phyloP scores from a whole-genome alignment of 2,329 filamentous ascomycete species.

The Aureobasidium melanogenum region DNA sequence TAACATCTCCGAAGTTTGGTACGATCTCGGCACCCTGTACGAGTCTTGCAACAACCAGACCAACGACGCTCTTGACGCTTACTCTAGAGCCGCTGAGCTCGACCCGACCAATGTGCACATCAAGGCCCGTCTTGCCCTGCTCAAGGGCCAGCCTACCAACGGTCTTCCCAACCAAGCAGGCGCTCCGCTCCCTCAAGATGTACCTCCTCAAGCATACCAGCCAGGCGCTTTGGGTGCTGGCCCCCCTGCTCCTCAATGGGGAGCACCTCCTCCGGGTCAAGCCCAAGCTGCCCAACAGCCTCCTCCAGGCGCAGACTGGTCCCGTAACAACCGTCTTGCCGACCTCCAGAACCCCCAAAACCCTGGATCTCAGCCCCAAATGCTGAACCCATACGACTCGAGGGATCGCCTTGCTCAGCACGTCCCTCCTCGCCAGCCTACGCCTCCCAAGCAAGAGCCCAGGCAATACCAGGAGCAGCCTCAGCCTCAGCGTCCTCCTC shows the following conservation, averaged over 20 bases:
- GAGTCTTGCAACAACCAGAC: slow-evolving; percentile 99
- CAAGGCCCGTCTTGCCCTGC: slow-evolving; percentile 82
- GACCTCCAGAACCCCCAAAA: slow-evolving; percentile 58
- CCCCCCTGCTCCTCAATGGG: slow-evolving; percentile 83
- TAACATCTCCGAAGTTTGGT: slow-evolving; percentile 99
- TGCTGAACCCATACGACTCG: slow-evolving; percentile 73
- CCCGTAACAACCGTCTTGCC: slow-evolving; percentile 56
- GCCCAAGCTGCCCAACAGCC: slow-evolving; percentile 44
- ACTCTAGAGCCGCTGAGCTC: slow-evolving; percentile 86
- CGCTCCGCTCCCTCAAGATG: slow-evolving; percentile 87
- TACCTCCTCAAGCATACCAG: slow-evolving; percentile 91
- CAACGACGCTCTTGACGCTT: slow-evolving; percentile 89
- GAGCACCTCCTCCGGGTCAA: slow-evolving; percentile 59
- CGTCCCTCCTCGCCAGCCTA: slow-evolving; percentile 60
- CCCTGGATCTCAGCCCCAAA: slow-evolving; percentile 52
- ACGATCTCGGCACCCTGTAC: slow-evolving; percentile 93
- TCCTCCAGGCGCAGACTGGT: slow-evolving; percentile 52
- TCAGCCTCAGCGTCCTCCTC: slow-evolving; percentile 29
- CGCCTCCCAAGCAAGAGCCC: slow-evolving; percentile 52
- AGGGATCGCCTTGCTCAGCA: slow-evolving; percentile 61
- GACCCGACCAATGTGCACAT: slow-evolving; percentile 92
- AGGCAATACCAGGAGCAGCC: slow-evolving; percentile 40
- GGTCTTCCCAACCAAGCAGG: slow-evolving; percentile 62
- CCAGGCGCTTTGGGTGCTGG: slow-evolving; percentile 65
- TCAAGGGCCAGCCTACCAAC: slow-evolving; percentile 65